Conservation (phyloP, 1,284 basidiomycete genomes). For the Moniliophthora roreri region DNA sequence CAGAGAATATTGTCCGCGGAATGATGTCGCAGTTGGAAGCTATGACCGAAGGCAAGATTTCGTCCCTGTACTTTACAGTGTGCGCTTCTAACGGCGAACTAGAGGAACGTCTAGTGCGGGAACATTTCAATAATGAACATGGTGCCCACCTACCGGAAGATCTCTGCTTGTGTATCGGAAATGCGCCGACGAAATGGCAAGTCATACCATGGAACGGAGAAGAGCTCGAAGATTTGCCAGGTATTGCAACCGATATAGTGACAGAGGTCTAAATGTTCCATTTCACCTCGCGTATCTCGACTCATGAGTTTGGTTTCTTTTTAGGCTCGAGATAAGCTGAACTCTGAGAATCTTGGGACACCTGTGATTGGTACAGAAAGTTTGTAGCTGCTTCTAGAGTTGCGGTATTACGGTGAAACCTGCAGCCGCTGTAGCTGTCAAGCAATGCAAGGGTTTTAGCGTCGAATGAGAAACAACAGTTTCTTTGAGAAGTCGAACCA, state of each 20-base stretch:
- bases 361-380: too few relatives aligned
- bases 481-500: too few relatives aligned
- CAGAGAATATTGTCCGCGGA: slow-evolving; percentile 60
- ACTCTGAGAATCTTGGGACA: too few relatives aligned
- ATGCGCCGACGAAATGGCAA: slow-evolving; percentile 69
- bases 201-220: slow-evolving; percentile 57
- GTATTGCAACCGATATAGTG: slow-evolving; percentile 10
- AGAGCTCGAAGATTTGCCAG: slow-evolving; percentile 49
- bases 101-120: slow-evolving; percentile 69
- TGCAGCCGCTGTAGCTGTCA: too few relatives aligned
- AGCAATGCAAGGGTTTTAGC: too few relatives aligned
- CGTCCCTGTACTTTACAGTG: background rate
- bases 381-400: too few relatives aligned
- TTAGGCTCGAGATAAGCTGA: too few relatives aligned
- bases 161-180: slow-evolving; percentile 71
- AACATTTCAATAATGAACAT: slow-evolving; percentile 69
- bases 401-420: too few relatives aligned
- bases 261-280: slow-evolving; percentile 4
- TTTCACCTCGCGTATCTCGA: too few relatives aligned
- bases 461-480: too few relatives aligned
- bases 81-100: slow-evolving; percentile 11
- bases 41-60: slow-evolving; percentile 59
- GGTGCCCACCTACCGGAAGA: slow-evolving; percentile 73
- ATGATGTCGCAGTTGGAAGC: slow-evolving; percentile 63
- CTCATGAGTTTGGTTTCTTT: too few relatives aligned